These are phyloP conservation scores for Microthyrium microscopicum DNA, from an alignment of 2,329 filamentous ascomycete species.

Conservation along the genomic window DNA sequence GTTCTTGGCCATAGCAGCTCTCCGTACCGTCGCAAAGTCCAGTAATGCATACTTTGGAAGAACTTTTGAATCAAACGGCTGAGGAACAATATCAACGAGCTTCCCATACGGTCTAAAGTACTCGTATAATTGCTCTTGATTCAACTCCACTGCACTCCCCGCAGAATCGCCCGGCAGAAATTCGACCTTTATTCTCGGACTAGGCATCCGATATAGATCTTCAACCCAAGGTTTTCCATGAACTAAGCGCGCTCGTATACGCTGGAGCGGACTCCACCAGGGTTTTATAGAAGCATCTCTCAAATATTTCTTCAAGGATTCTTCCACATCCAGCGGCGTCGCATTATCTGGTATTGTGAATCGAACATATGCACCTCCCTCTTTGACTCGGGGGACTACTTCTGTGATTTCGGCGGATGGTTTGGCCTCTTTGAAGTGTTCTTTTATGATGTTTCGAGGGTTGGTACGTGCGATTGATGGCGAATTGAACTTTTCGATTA, in stretches of 20 bases:
- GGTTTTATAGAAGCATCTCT: conserved; percentile 58
- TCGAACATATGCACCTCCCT: conserved; percentile 88
- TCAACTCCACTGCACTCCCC: conserved; percentile 57
- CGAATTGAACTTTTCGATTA: conserved; percentile 26
- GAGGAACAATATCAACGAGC: conserved; percentile 65
- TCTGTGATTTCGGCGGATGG: conserved; percentile 59
- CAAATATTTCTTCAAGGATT: conserved; percentile 45
- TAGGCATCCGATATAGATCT: conserved; percentile 72
- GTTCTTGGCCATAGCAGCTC: conserved; percentile 77
- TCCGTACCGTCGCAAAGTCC: conserved; percentile 56
- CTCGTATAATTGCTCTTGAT: conserved; percentile 72
- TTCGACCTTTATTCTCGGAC: conserved; percentile 59
- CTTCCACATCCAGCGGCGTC: conserved; percentile 39
- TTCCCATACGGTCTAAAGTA: conserved; percentile 85
- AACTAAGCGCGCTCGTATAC: conserved; percentile 57
- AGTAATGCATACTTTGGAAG: conserved; percentile 65
- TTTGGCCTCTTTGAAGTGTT: conserved; percentile 46
- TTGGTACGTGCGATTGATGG: conserved; percentile 37
- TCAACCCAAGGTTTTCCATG: conserved; percentile 84
- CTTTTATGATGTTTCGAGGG: conserved; percentile 34
- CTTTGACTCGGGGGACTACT: conserved; percentile 69
- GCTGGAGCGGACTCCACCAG: conserved; percentile 74
- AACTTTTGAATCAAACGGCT: conserved; percentile 74
- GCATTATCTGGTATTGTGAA: conserved; percentile 41
- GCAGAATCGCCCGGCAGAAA: conserved; percentile 62